Conservation (phyloP, 2,329 filamentous ascomycete genomes). For the Tolypocladium inflatum region DNA sequence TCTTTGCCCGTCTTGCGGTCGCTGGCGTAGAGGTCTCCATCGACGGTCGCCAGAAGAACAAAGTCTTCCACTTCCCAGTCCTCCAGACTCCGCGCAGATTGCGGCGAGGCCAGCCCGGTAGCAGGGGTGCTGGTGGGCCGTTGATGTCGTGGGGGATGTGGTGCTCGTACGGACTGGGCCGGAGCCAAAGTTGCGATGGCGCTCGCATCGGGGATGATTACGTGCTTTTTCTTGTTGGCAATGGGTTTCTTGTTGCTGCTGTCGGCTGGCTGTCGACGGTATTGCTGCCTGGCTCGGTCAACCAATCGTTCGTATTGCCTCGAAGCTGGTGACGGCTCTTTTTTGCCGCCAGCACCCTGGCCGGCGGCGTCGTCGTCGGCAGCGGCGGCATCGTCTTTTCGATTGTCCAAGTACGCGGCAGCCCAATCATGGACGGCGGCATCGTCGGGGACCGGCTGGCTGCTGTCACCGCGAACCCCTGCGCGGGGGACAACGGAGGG, state of each 20-base stretch:
- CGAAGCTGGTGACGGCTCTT: background rate
- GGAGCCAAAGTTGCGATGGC: constrained; percentile 97
- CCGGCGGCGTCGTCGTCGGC: background rate
- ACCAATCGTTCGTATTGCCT: constrained; percentile 4
- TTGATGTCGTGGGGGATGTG: constrained; percentile 56
- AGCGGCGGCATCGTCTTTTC: constrained; percentile 11
- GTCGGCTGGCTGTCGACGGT: constrained; percentile 6
- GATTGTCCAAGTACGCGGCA: constrained; percentile 9
- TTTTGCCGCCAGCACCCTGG: background rate
- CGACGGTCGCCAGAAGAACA: constrained; percentile 98
- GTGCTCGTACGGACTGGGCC: constrained; percentile 92
- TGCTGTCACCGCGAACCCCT: constrained; percentile 11
- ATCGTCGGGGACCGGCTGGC: constrained; percentile 17
- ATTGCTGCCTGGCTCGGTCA: constrained; percentile 2
- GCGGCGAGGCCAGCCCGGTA: constrained; percentile 69
- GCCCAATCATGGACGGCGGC: constrained; percentile 18
- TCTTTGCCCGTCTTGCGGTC: constrained; percentile 78
- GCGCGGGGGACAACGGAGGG: background rate
- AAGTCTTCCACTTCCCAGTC: constrained; percentile 99
- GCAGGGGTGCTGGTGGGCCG: constrained; percentile 45
- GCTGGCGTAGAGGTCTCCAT: constrained; percentile 87
- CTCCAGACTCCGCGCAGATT: constrained; percentile 91
- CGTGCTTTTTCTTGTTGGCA: constrained; percentile 17
- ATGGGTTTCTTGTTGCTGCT: constrained; percentile 6
- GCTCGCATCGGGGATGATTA: constrained; percentile 61